Base-by-base conservation (phyloP, 805 yeast species). In the Metschnikowia hibisci region DNA sequence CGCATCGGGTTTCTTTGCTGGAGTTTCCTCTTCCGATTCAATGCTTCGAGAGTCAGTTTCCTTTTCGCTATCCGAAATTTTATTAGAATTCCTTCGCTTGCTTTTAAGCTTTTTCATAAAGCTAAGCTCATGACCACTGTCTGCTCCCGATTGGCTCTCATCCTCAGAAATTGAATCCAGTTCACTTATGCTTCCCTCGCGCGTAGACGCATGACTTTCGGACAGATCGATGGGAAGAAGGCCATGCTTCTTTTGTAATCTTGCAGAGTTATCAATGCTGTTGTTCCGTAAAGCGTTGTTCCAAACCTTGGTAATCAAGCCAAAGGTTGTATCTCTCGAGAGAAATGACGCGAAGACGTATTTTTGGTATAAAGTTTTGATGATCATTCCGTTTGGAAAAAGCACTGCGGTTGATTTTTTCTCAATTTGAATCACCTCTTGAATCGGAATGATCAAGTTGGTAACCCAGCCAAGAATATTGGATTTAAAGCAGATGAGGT, bases 381-480 rank as follows among this genome's bases (percentile, higher is more conserved):
- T 73, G 34, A 74, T 72, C 48, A 84, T 74, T 0, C 85, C 87
- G 55, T 83, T 84, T 5, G 88, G 88, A 47, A 84, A 81, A 12
- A 84, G 66, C 0, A 80, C 81, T 0, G 82, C 84, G 0, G 88
- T 82, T 12, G 77, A 72, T 57, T 74, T 78, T 59, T 82, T 83
- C 48, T 80, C 84, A 15, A 84, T 71, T 49, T 77, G 79, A 25
- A 81, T 72, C 16, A 84, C 78, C 51, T 83, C 86, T 42, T 69
- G 74, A 41, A 81, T 67, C 2, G 86, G 80, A 4, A 84, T 72
- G 3, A 72, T 57, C 14, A 81, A 56, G 46, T 76, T 76, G 1
- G 87, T 82, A 1, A 79, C 80, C 73, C 82, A 75, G 0, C 88
- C 88, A 44, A 83, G 66, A 35, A 84, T 74, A 50, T 81, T 82